Evolutionary conservation across 352 stramenopile species (phyloP), one percentile per base, ranked within the genome.

Genomic region (Plasmopara halstedii): DNA sequence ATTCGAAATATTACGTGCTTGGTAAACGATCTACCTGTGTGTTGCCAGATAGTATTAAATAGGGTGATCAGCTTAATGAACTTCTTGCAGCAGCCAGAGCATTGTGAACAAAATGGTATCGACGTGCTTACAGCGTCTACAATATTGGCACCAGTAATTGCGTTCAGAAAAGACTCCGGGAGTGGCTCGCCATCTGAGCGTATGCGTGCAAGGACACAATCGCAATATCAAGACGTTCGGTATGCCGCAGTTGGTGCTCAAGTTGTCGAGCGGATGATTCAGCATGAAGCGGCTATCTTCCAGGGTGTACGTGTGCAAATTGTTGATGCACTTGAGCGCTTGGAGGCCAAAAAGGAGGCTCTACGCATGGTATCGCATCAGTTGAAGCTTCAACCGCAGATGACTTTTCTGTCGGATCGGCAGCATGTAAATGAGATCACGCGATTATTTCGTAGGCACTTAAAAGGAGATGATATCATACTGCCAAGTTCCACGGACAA

Each of bases 1-100:
- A 57, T 92, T 5, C 73, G 78, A 22, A 88, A 89, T 35, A 80
- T 92, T 45, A 75, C 72, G 9, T 86, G 73, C 42, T 60, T 92
- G 31, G 73, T 92, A n/a, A 77, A 88, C 15, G 73, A 87, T 33
- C 46, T 92, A 17, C 73, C 81, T 10, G 49, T 70, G 1, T 70
- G 74, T 41, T 83, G 62, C 62, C 83, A 88, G 46, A 66, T 86
- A 31, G 70, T 84, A 18, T 57, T 92, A 15, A 83, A 90, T 22
- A 67, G 73, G 21, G 54, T 90, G 41, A 81, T 85, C 27, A 62
- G 62, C 23, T 48, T 88, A 20, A 76, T 91, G 64, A 57, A 85
- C 23, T 73, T 85, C 17, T 45, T 92, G 21, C 68, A 83, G 25
- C 61, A 73, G 1, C 62, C 71, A 2, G 72, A 87, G 14, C 62